A percentile compares a stretch with the other conserved stretches of the same genome.
Conservation (phyloP, 2,329 filamentous ascomycete species). For the Aureobasidium sp. region DNA sequence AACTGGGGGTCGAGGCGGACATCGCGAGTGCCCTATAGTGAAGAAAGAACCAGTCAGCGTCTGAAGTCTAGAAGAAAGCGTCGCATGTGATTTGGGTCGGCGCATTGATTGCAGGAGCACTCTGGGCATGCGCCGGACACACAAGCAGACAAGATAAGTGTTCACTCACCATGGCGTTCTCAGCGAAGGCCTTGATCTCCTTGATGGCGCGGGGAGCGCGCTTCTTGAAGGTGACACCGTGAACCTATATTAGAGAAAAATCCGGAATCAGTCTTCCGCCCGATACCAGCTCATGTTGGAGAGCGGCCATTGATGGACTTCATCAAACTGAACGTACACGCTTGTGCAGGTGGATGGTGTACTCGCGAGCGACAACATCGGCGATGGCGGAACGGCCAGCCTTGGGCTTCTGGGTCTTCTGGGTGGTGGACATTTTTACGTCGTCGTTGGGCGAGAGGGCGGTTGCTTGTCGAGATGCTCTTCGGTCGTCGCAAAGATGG, state of each 20-base stretch:
- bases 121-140: neutral
- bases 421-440: conserved; percentile 35
- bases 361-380: conserved; percentile 98
- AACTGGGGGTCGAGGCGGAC: conserved; percentile 97
- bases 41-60: conserved; percentile 13
- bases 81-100: neutral
- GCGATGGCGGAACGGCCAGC: conserved; percentile 89
- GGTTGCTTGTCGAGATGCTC: conserved; percentile 13
- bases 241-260: conserved; percentile 56
- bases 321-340: conserved; percentile 79
- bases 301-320: conserved; percentile 54
- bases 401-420: conserved; percentile 56
- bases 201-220: conserved; percentile 96
- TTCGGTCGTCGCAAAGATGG: neutral
- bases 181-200: conserved; percentile 95
- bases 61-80: neutral
- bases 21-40: conserved; percentile 76
- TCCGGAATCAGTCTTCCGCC: conserved; percentile 59
- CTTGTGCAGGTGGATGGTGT: conserved; percentile 99
- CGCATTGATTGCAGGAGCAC: neutral
- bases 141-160: neutral
- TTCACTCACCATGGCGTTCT: conserved; percentile 84
- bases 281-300: conserved; percentile 39
- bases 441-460: conserved; percentile 14
- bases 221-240: conserved; percentile 99